Evolutionary conservation across 257 asterid genomes (phyloP).

Genomic region (Rauvolfia tetraphylla): DNA sequence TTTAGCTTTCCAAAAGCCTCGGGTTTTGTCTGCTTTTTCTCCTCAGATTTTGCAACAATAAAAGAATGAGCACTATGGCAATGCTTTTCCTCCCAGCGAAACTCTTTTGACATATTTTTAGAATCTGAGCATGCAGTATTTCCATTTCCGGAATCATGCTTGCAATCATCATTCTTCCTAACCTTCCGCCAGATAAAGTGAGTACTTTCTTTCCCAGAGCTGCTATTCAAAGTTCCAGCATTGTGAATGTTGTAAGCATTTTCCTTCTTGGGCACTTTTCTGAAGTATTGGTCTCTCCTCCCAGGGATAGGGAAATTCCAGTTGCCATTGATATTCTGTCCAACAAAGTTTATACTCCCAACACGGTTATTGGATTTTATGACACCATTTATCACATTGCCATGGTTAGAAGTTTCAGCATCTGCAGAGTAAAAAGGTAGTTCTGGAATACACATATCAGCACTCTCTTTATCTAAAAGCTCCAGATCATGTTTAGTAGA

Average conservation of each 20-base stretch:
- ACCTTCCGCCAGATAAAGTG: slow-evolving; percentile 29
- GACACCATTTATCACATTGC: slow-evolving; percentile 5
- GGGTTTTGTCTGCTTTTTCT: slow-evolving; percentile 5
- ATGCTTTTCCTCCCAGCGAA: slow-evolving; percentile 5
- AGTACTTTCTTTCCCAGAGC: slow-evolving; percentile 20
- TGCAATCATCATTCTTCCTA: slow-evolving; percentile 19
- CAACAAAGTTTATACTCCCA: background rate
- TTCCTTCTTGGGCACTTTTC: slow-evolving; percentile 14
- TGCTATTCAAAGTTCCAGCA: slow-evolving; percentile 14
- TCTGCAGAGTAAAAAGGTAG: slow-evolving; percentile 3
- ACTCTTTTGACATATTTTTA: slow-evolving; percentile 8
- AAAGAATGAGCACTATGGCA: slow-evolving; percentile 6
- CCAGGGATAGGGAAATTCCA: slow-evolving; percentile 10
- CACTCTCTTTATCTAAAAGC: background rate
- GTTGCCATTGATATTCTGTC: slow-evolving; percentile 11
- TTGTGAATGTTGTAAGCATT: slow-evolving; percentile 10
- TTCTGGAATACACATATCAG: slow-evolving; percentile 1
- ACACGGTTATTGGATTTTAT: background rate
- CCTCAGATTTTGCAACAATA: slow-evolving; percentile 14
- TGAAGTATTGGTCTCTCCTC: slow-evolving; percentile 19
- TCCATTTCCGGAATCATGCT: background rate
- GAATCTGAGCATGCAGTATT: slow-evolving; percentile 8
- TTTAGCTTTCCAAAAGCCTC: slow-evolving; percentile 13
- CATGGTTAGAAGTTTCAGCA: slow-evolving; percentile 5
- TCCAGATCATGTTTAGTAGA: background rate